Percentiles rank a stretch among this genome's conserved stretches.
These are phyloP conservation scores for Fusarium euwallaceae DNA, from an alignment of 2,329 filamentous ascomycete genomes.

Conservation along the genomic window DNA sequence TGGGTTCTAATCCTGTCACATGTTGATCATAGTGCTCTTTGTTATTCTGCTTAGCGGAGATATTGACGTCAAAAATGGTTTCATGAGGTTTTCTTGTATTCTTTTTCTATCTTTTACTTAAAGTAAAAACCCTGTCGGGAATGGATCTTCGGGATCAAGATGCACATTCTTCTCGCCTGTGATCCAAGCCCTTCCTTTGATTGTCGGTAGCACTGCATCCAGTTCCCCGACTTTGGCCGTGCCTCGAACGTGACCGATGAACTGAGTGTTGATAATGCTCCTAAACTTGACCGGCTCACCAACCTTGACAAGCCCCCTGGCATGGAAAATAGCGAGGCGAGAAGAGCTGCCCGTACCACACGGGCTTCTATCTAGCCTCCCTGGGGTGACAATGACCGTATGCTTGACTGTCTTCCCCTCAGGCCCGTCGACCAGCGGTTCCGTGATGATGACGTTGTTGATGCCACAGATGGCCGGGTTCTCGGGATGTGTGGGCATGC, in stretches of 20 bases:
- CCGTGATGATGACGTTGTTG: constrained; percentile 54
- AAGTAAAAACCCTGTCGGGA: constrained; percentile 46
- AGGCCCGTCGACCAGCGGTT: constrained; percentile 46
- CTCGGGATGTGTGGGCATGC: constrained; percentile 57
- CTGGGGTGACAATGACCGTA: constrained; percentile 59
- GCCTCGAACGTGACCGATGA: constrained; percentile 54
- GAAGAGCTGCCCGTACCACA: constrained; percentile 61
- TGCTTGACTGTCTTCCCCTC: constrained; percentile 51
- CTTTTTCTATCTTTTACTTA: background rate
- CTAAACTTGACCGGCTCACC: constrained; percentile 54
- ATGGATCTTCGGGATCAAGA: constrained; percentile 60
- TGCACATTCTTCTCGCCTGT: constrained; percentile 58
- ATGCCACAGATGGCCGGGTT: constrained; percentile 58
- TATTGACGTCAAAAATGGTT: background rate
- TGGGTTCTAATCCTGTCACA: background rate
- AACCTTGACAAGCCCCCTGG: constrained; percentile 53
- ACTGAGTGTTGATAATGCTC: constrained; percentile 60
- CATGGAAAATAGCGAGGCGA: constrained; percentile 58
- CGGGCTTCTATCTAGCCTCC: constrained; percentile 60
- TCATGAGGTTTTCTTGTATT: background rate
- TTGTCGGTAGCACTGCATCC: constrained; percentile 55
- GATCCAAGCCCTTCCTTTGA: constrained; percentile 61
- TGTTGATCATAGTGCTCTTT: background rate
- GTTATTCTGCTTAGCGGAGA: background rate
- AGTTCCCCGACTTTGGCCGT: constrained; percentile 55